Evolutionary conservation across 129 eudicot genomes (phyloP).

Genomic region (Silybum marianum): DNA sequence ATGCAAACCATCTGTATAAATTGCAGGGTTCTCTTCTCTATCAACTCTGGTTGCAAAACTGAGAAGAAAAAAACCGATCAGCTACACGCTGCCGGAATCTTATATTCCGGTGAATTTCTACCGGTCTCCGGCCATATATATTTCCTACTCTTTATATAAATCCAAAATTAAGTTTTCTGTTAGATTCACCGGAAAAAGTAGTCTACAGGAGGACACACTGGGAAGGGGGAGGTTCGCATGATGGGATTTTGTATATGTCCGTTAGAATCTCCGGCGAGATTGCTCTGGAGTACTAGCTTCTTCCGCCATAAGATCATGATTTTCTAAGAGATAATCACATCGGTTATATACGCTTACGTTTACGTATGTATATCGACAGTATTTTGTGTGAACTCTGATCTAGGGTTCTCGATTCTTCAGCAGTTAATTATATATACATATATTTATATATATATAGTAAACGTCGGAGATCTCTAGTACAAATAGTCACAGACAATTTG

Average conservation of each 20-base stretch:
- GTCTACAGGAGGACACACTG: slow-evolving; percentile 15
- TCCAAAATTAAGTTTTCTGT: slow-evolving; percentile 17
- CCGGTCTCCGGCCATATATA: slow-evolving; percentile 11
- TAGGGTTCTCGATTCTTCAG: slow-evolving; percentile 21
- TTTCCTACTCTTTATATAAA: neutral
- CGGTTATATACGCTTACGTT: neutral
- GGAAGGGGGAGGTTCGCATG: slow-evolving; percentile 43
- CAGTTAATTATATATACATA: slow-evolving; percentile 22
- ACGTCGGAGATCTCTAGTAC: slow-evolving; percentile 35
- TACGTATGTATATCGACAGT: slow-evolving; percentile 7
- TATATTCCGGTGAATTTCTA: slow-evolving; percentile 17
- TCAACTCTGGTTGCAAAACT: slow-evolving; percentile 65
- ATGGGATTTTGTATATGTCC: slow-evolving; percentile 94
- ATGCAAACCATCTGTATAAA: slow-evolving; percentile 54
- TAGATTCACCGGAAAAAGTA: slow-evolving; percentile 7
- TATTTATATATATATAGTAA: slow-evolving; percentile 25
- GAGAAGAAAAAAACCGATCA: slow-evolving; percentile 17
- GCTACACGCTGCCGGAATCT: slow-evolving; percentile 31
- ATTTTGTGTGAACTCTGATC: slow-evolving; percentile 10
- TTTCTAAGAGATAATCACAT: slow-evolving; percentile 45
- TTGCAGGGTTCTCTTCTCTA: slow-evolving; percentile 29
- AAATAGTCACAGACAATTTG: slow-evolving; percentile 6
- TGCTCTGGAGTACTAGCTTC: slow-evolving; percentile 93
- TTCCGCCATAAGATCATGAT: slow-evolving; percentile 96
- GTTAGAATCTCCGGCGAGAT: slow-evolving; percentile 85